phyloP scores from a whole-genome alignment of 2,329 filamentous ascomycete genomes.

The Hawksworthiomyces lignivorus region DNA sequence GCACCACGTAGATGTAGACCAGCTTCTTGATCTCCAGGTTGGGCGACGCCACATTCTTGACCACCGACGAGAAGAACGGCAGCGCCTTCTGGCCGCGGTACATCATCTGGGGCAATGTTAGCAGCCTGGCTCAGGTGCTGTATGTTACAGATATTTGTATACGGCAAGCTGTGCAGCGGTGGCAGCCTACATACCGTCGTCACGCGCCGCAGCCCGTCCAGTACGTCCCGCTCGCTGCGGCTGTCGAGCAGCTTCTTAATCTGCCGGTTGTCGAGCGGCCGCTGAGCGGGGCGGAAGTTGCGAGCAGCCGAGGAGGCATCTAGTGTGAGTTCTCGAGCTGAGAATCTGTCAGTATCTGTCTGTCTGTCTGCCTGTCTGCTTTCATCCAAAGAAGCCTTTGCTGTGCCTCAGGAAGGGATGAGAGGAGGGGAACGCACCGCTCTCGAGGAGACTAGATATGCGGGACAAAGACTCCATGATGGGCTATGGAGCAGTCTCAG shows the following conservation, averaged over 20 bases:
- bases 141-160: too few relatives aligned
- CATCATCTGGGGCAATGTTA: conserved; percentile 64
- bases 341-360: conserved; percentile 2
- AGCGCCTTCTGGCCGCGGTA: conserved; percentile 83
- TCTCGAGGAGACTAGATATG: conserved; percentile 91
- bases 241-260: conserved; percentile 94
- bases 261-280: conserved; percentile 67
- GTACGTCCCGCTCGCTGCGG: conserved; percentile 81
- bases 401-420: neutral
- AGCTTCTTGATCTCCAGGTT: conserved; percentile 96
- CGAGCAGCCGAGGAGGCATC: conserved; percentile 90
- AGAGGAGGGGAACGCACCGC: conserved; percentile 53
- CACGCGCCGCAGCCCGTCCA: conserved; percentile 84
- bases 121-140: too few relatives aligned
- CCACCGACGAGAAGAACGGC: conserved; percentile 92
- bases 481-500: too few relatives aligned
- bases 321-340: conserved; percentile 92
- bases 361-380: too few relatives aligned
- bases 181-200: conserved; percentile 75
- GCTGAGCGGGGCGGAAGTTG: conserved; percentile 48
- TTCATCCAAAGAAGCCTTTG: too few relatives aligned
- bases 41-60: conserved; percentile 94
- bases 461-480: conserved; percentile 91
- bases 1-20: conserved; percentile 95
- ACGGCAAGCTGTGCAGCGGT: too few relatives aligned